Evolutionary conservation across 768 basidiomycete species (phyloP).

Genomic region (Psilocybe subaeruginosa): DNA sequence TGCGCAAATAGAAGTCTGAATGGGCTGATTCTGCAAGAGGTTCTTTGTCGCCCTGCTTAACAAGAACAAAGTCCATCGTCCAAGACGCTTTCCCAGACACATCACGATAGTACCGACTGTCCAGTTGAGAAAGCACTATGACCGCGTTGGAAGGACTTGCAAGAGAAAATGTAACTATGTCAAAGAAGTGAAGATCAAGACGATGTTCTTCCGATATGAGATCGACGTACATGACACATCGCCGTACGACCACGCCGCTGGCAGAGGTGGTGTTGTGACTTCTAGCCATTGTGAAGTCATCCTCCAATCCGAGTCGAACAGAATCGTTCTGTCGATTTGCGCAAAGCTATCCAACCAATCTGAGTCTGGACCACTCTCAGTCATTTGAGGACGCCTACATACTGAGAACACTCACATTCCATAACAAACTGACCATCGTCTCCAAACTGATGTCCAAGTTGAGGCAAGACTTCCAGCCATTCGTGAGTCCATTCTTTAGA

Average conservation of each 20-base stretch:
- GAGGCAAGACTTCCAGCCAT: constrained; percentile 43
- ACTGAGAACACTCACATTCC: constrained; percentile 38
- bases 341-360: constrained; percentile 49
- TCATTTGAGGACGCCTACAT: neutral
- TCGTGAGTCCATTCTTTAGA: constrained; percentile 52
- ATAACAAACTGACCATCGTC: constrained; percentile 52
- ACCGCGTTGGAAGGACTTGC: constrained; percentile 41
- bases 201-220: neutral
- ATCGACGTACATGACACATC: constrained; percentile 53
- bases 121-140: constrained; percentile 57
- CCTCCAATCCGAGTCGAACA: constrained; percentile 53
- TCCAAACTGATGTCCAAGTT: constrained; percentile 46
- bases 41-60: constrained; percentile 46
- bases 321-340: constrained; percentile 43
- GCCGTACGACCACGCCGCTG: constrained; percentile 54
- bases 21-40: constrained; percentile 39
- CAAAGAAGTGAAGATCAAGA: neutral
- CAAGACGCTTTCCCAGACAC: constrained; percentile 45
- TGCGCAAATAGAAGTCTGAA: constrained; percentile 39
- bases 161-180: constrained; percentile 48
- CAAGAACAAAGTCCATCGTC: constrained; percentile 54
- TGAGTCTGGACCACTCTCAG: constrained; percentile 25
- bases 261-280: constrained; percentile 42
- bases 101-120: constrained; percentile 51
- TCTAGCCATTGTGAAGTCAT: constrained; percentile 54